phyloP scores from a whole-genome alignment of 495 filamentous ascomycete species.

The Hyaloscypha finlandica region DNA sequence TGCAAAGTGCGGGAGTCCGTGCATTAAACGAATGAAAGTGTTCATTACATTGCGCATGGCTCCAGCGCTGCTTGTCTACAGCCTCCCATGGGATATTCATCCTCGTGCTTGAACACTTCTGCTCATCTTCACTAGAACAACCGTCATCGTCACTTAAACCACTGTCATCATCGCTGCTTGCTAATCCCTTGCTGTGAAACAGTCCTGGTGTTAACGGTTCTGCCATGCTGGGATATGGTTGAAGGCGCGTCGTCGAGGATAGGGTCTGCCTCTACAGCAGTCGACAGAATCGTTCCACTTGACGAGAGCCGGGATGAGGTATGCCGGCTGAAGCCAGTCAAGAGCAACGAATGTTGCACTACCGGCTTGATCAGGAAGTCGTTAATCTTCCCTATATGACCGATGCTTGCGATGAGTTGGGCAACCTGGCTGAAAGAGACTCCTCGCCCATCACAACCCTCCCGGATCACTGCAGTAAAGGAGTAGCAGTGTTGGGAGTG shows the following conservation, averaged over 20 bases:
- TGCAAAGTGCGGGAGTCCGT: too few relatives aligned
- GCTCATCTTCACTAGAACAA: slow-evolving; percentile 16
- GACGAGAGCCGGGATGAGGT: slow-evolving; percentile 23
- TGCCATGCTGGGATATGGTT: slow-evolving; percentile 16
- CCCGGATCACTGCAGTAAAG: slow-evolving; percentile 54
- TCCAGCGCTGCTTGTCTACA: slow-evolving; percentile 19
- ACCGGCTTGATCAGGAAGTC: slow-evolving; percentile 22
- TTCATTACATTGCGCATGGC: too few relatives aligned
- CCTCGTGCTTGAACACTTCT: not conserved
- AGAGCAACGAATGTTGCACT: slow-evolving; percentile 27
- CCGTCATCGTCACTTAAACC: slow-evolving; percentile 20
- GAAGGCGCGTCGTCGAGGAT: slow-evolving; percentile 14
- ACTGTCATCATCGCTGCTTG: slow-evolving; percentile 17
- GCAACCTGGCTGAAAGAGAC: slow-evolving; percentile 30
- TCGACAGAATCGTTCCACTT: slow-evolving; percentile 19
- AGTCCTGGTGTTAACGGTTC: slow-evolving; percentile 16
- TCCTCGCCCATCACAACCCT: slow-evolving; percentile 52
- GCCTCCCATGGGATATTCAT: too few relatives aligned
- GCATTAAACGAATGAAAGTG: too few relatives aligned
- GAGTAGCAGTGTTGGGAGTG: not conserved
- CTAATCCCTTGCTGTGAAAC: slow-evolving; percentile 13
- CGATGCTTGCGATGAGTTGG: slow-evolving; percentile 23
- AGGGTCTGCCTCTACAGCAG: slow-evolving; percentile 1
- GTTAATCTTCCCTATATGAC: too few relatives aligned
- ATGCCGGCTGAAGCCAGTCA: slow-evolving; percentile 28